phyloP scores from a whole-genome alignment of 305 asterid genomes.

The Rubia tinctorum region DNA sequence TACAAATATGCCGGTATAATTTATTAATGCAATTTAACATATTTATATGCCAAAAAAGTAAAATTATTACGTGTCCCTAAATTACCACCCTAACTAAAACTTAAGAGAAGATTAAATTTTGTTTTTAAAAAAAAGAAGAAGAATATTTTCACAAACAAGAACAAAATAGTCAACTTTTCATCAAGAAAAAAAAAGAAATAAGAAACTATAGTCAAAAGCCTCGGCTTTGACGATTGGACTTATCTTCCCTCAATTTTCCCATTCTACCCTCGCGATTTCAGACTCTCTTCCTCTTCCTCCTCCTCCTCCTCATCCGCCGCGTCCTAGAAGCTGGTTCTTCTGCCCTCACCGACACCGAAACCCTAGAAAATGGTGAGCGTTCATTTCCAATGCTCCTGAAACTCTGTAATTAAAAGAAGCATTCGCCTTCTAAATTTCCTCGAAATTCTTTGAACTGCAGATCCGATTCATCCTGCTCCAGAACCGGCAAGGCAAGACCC shows the following conservation, averaged over 20 bases:
- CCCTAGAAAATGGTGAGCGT: slow-evolving; percentile 18
- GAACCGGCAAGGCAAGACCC: slow-evolving; percentile 96
- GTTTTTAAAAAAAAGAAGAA: no score
- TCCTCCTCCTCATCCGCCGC: not conserved
- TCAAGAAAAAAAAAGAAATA: no score
- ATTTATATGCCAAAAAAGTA: no score
- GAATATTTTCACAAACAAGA: no score
- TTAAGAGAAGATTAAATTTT: no score
- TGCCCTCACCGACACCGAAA: slow-evolving; percentile 2
- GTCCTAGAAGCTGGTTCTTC: no score
- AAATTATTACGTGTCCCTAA: no score
- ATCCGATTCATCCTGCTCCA: slow-evolving; percentile 89
- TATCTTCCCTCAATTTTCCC: slow-evolving; percentile 13
- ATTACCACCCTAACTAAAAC: no score
- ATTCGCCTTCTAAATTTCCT: not conserved
- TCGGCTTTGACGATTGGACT: slow-evolving; percentile 17
- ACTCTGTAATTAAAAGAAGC: not conserved
- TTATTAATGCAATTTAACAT: no score
- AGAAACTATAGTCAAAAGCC: not conserved
- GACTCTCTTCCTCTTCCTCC: not conserved
- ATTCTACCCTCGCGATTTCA: not conserved
- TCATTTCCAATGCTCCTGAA: not conserved
- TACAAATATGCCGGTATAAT: no score
- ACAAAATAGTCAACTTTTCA: no score
- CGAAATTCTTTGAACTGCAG: slow-evolving; percentile 31